Evolutionary conservation across 805 yeast species (phyloP), one percentile per base, ranked within the genome.

Genomic region (Brettanomyces nanus): DNA sequence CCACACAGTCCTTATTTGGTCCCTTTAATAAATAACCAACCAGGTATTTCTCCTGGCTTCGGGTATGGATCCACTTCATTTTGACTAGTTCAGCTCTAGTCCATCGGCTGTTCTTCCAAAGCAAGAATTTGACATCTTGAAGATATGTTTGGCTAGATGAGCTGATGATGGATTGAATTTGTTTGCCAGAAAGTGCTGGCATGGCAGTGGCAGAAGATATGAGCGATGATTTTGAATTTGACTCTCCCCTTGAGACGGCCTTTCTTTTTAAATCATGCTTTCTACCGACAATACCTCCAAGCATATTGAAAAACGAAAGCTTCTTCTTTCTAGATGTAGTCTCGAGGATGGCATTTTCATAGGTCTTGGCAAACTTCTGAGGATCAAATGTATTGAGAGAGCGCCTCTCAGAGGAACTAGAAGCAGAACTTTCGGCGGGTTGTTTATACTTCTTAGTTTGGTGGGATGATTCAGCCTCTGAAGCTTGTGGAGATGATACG

Each of bases 21-120:
- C 18, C 38, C 5, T 43, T 44, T n/a, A 25, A 15, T 4, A 10
- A 15, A 19, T 44, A 47, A 2, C 49, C 51, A 23, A 40, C 45
- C n/a, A 52, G 15, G 21, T 35, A 48, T 7, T 32, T 31, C 6
- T 37, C 46, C 6, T 35, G 32, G 9, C 35, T 40, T 4, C 19
- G 19, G n/a, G 49, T 36, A 19, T 44, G 46, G 10, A 53, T 30
- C 19, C 53, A 40, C 32, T 45, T 46, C 32, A 50, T 21, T 14
- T 44, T 43, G 13, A 47, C 47, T 6, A 19, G 26, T 3, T 36
- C 28, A 5, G 40, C 31, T 13, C 42, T 45, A 2, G 54, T 35
- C 65, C 66, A 61, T n/a, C 39, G 38, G n/a, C 43, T 33, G 10
- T 31, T 31, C 10, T 14, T 28, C 63, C 64, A 59, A 30, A 38